Base-by-base conservation (phyloP, 2,329 filamentous ascomycete genomes). In the Colletotrichum abscissum region DNA sequence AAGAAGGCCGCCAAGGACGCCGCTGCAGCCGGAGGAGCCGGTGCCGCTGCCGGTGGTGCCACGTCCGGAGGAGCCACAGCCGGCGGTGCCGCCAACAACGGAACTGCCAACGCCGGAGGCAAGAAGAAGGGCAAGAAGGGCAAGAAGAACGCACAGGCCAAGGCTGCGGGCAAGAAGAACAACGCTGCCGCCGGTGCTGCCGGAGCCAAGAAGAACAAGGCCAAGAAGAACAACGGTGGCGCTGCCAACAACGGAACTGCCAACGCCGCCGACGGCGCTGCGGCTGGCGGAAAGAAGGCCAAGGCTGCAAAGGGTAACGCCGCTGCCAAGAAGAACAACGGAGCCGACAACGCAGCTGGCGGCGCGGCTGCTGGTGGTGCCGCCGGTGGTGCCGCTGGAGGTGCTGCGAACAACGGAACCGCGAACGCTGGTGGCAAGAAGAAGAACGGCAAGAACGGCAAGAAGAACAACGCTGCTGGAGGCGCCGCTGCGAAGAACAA, bases 241-340 rank as follows among this genome's bases (percentile, higher is more conserved):
- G 68, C 68, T 9, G 69, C 69, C 16, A 70, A 70, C 19, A 75
- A 74, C 57, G 72, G 67, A 30, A 74, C 72, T 5, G 68, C 72
- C 28, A 54, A 62, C 11, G 72, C 71, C 14, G 35, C 5, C 26
- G 67, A 56, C 4, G 69, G 46, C 3, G 55, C 33, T 24, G 46
- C 38, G 16, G 49, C 12, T 30, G 49, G 33, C 22, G 22, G 26
- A 5, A 42, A 49, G 19, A 56, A 66, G n/a, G 46, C 11, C 46
- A 57, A 67, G 55, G 46, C 62, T 4, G 64, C 12, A 38, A 72
- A 72, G 65, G 56, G 19, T 1, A 19, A 42, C 16, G 38, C 38
- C 7, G 38, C 38, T 19, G 67, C 24, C 16, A 62, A 67, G 69
- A 67, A 69, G 52, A 46, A 33, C 8, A 24, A 57, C 22, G 63